Evolutionary conservation across 192 early-diverging fungal species (phyloP).

Genomic region (Umbelopsis isabellina): DNA sequence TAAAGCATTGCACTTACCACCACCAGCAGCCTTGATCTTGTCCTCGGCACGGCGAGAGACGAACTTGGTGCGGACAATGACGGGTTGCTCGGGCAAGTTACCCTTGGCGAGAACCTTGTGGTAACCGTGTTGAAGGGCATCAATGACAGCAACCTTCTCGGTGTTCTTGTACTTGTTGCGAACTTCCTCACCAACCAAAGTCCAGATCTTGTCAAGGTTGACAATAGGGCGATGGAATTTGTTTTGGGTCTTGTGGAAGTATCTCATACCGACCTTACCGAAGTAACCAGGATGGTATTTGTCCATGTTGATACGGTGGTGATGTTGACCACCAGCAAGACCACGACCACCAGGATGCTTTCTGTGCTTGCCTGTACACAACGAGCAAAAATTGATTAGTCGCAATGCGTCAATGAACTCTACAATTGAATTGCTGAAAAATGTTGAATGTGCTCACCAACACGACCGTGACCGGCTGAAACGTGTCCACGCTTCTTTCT

Average conservation of each 20-base stretch:
- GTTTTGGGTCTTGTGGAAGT: constrained; percentile 95
- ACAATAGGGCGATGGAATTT: constrained; percentile 78
- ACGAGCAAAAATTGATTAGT: no score
- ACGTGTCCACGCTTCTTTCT: constrained; percentile 98
- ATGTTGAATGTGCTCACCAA: constrained; percentile 58
- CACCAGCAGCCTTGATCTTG: constrained; percentile 97
- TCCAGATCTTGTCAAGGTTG: constrained; percentile 95
- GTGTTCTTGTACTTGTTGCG: constrained; percentile 78
- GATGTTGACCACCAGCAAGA: constrained; percentile 99
- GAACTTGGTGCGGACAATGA: constrained; percentile 93
- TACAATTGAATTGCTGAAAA: neutral
- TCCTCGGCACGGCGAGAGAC: constrained; percentile 91
- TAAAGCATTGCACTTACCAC: constrained; percentile 51
- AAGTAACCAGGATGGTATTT: constrained; percentile 99
- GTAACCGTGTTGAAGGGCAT: constrained; percentile 79
- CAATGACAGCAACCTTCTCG: constrained; percentile 91
- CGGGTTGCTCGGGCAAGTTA: constrained; percentile 80
- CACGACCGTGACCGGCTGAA: constrained; percentile 98
- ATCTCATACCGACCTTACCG: constrained; percentile 99
- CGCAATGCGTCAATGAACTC: neutral
- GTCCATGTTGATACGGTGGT: constrained; percentile 99
- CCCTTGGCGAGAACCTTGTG: constrained; percentile 97
- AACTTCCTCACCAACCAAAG: constrained; percentile 83
- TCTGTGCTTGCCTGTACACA: constrained; percentile 82
- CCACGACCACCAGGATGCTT: constrained; percentile 99